Conservation (phyloP, 2,329 filamentous ascomycete species). For the Juglanconis juglandina region DNA sequence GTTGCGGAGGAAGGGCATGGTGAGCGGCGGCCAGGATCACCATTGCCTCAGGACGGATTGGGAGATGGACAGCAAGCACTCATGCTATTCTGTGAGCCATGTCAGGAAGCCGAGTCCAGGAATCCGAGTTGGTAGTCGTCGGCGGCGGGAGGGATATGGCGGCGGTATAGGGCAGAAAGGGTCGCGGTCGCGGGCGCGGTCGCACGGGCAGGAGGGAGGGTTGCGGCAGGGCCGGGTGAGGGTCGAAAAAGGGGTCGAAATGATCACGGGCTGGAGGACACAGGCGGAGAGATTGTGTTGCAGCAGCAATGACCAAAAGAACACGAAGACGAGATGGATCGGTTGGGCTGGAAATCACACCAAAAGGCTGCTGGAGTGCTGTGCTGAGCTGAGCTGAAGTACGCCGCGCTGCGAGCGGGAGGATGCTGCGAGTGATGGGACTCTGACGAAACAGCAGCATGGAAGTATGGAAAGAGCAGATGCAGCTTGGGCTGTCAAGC, state of each 20-base stretch:
- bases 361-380: not conserved
- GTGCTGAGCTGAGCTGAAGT: not conserved
- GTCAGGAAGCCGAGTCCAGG: not conserved
- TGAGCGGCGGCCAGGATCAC: conserved; percentile 22
- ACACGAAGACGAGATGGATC: not conserved
- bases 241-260: not conserved
- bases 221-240: not conserved
- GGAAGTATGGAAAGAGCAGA: not conserved
- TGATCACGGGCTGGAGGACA: not conserved
- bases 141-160: too few relatives aligned
- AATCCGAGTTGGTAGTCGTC: not conserved
- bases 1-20: conserved; percentile 57
- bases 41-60: conserved; percentile 13
- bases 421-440: not conserved
- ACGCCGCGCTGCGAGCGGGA: not conserved
- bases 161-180: not conserved
- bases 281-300: not conserved
- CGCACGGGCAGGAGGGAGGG: conserved; percentile 2
- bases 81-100: conserved; percentile 17
- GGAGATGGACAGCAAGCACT: conserved; percentile 1
- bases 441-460: not conserved
- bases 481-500: not conserved
- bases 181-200: not conserved
- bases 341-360: not conserved
- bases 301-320: not conserved